Evolutionary conservation across 2,329 filamentous ascomycete genomes (phyloP).

Genomic region (Aspergillus sergii): DNA sequence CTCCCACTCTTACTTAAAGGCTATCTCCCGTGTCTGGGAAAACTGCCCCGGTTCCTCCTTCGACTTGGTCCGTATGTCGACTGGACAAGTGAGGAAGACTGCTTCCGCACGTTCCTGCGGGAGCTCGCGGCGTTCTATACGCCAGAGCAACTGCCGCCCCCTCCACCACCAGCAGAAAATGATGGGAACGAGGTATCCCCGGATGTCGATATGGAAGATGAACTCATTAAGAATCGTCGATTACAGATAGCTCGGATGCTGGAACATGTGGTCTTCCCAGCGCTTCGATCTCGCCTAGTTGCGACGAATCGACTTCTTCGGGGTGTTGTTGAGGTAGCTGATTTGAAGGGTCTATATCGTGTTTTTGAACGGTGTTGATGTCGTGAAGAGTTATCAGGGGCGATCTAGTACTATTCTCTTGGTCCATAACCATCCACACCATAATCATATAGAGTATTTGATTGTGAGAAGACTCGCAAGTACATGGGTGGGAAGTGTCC

Average conservation of each 20-base stretch:
- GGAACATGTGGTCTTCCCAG: slow-evolving; percentile 87
- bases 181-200: slow-evolving; percentile 10
- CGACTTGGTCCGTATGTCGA: slow-evolving; percentile 84
- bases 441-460: not conserved
- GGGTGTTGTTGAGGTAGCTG: slow-evolving; percentile 82
- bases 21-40: slow-evolving; percentile 82
- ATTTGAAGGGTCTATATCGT: slow-evolving; percentile 87
- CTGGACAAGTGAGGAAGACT: slow-evolving; percentile 82
- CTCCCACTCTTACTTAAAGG: slow-evolving; percentile 87
- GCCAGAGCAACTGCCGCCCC: slow-evolving; percentile 75
- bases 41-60: slow-evolving; percentile 85
- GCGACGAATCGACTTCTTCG: slow-evolving; percentile 77
- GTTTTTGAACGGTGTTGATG: slow-evolving; percentile 90
- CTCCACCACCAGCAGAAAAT: slow-evolving; percentile 4
- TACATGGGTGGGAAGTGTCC: not conserved
- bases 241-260: slow-evolving; percentile 72
- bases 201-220: slow-evolving; percentile 47
- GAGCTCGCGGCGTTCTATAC: slow-evolving; percentile 91
- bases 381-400: too few species aligned
- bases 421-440: not conserved
- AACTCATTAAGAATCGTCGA: slow-evolving; percentile 56
- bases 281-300: slow-evolving; percentile 78
- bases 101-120: slow-evolving; percentile 80
- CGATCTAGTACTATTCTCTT: not conserved
- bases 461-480: not conserved